phyloP scores from a whole-genome alignment of 2,329 filamentous ascomycete species.

The Aureobasidium sp. region DNA sequence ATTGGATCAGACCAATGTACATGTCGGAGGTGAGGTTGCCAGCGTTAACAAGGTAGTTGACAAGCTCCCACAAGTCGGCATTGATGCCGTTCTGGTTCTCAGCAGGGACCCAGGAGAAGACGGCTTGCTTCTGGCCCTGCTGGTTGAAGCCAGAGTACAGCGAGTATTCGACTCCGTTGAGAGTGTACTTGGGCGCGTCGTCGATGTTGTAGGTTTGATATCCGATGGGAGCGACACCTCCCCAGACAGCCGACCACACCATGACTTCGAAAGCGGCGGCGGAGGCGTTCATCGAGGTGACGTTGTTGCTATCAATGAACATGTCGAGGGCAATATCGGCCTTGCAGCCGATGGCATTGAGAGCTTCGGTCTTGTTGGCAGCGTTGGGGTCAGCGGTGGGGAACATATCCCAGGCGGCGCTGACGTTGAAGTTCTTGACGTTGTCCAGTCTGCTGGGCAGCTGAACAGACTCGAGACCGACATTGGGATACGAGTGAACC shows the following conservation, averaged over 20 bases:
- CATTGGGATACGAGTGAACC: conserved; percentile 16
- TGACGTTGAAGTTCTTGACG: conserved; percentile 14
- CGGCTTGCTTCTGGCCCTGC: conserved; percentile 14
- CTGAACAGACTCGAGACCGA: conserved; percentile 8
- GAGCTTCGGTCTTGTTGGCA: conserved; percentile 4
- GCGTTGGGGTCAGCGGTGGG: not conserved
- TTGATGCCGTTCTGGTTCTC: conserved; percentile 1
- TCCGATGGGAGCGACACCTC: conserved; percentile 14
- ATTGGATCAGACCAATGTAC: conserved; percentile 13
- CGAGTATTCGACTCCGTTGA: not conserved
- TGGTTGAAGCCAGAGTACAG: conserved; percentile 14
- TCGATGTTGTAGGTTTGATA: conserved; percentile 10
- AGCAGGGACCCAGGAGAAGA: conserved; percentile 15
- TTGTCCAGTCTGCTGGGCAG: conserved; percentile 10
- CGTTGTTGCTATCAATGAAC: conserved; percentile 12
- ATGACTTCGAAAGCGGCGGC: conserved; percentile 15
- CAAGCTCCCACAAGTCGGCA: conserved; percentile 3
- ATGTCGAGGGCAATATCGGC: conserved; percentile 16
- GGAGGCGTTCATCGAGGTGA: conserved; percentile 6
- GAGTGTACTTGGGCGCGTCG: conserved; percentile 6
- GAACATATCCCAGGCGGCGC: conserved; percentile 12
- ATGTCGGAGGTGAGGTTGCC: conserved; percentile 10
- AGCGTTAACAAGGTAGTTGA: not conserved
- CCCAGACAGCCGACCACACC: conserved; percentile 15
- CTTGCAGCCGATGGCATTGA: conserved; percentile 4